Percentiles rank a stretch among this genome's conserved stretches.
Conservation (phyloP, 257 asterid species). For the Scutellaria baicalensis region DNA sequence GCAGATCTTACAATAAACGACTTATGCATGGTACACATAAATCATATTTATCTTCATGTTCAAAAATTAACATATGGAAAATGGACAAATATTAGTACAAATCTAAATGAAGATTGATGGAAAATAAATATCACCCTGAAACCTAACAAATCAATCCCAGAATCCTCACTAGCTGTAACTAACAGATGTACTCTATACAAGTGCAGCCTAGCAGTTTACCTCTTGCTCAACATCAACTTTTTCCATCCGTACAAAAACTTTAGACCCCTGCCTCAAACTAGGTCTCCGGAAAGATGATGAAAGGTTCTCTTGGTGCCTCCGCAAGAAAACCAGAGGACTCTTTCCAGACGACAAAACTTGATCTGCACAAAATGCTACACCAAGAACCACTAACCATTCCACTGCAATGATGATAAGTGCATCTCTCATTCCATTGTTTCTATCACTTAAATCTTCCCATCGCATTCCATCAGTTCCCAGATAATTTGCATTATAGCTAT, state of each 20-base stretch:
- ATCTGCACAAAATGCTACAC: slow-evolving; percentile 67
- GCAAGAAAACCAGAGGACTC: slow-evolving; percentile 53
- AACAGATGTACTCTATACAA: neutral
- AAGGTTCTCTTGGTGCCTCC: slow-evolving; percentile 36
- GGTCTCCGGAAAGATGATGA: slow-evolving; percentile 54
- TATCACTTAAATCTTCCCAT: slow-evolving; percentile 70
- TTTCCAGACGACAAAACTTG: slow-evolving; percentile 68
- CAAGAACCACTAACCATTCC: slow-evolving; percentile 79
- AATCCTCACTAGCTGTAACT: too few relatives aligned
- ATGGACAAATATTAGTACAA: too few relatives aligned
- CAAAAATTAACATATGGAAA: too few relatives aligned
- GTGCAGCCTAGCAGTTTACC: slow-evolving; percentile 32
- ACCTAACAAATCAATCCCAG: too few relatives aligned
- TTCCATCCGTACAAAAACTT: slow-evolving; percentile 28
- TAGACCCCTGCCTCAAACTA: slow-evolving; percentile 71
- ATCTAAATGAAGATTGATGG: too few relatives aligned
- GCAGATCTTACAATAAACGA: neutral
- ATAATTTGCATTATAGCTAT: slow-evolving; percentile 53
- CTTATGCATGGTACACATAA: neutral
- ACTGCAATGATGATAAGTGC: slow-evolving; percentile 56
- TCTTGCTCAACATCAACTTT: slow-evolving; percentile 76
- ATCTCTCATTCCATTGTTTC: slow-evolving; percentile 70
- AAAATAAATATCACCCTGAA: too few relatives aligned
- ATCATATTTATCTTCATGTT: too few relatives aligned
- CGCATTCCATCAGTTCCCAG: slow-evolving; percentile 92